These are phyloP conservation scores for Wickerhamiella vanderwaltii DNA, from an alignment of 805 yeast species.

Conservation along the genomic window DNA sequence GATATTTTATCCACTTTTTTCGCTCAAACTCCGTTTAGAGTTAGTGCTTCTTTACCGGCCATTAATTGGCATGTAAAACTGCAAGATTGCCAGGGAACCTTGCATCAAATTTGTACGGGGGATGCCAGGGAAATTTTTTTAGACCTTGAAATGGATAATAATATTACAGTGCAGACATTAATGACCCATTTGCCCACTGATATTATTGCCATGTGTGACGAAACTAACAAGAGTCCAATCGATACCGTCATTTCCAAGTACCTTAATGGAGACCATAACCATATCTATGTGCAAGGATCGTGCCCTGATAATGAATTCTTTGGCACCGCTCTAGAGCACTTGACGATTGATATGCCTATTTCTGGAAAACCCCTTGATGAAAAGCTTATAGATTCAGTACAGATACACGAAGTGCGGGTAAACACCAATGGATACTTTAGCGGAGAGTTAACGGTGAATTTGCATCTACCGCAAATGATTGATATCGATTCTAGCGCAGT, in stretches of 20 bases:
- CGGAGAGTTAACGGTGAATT: conserved; percentile 22
- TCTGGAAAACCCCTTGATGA: conserved; percentile 21
- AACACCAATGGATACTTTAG: conserved; percentile 14
- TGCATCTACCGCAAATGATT: conserved; percentile 21
- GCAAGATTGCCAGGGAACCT: conserved; percentile 21
- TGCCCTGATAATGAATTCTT: conserved; percentile 15
- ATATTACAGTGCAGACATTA: conserved; percentile 16
- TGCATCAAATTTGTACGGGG: conserved; percentile 16
- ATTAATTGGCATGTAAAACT: conserved; percentile 23
- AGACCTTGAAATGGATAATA: conserved; percentile 4
- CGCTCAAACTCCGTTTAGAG: conserved; percentile 1
- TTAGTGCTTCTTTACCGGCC: conserved; percentile 19
- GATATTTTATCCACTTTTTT: not conserved
- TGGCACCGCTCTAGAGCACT: conserved; percentile 11
- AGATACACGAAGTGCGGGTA: conserved; percentile 21
- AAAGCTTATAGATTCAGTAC: conserved; percentile 22
- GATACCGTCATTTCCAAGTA: conserved; percentile 22
- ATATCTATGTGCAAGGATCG: conserved; percentile 19
- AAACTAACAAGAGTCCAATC: conserved; percentile 20
- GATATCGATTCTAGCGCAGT: conserved; percentile 19
- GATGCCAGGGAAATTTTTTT: conserved; percentile 12
- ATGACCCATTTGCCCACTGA: conserved; percentile 19
- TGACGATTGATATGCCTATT: conserved; percentile 15
- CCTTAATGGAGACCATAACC: conserved; percentile 20
- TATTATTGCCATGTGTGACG: conserved; percentile 20